Base-by-base conservation (phyloP, 768 basidiomycete species). In the Pleurotus tuoliensis region DNA sequence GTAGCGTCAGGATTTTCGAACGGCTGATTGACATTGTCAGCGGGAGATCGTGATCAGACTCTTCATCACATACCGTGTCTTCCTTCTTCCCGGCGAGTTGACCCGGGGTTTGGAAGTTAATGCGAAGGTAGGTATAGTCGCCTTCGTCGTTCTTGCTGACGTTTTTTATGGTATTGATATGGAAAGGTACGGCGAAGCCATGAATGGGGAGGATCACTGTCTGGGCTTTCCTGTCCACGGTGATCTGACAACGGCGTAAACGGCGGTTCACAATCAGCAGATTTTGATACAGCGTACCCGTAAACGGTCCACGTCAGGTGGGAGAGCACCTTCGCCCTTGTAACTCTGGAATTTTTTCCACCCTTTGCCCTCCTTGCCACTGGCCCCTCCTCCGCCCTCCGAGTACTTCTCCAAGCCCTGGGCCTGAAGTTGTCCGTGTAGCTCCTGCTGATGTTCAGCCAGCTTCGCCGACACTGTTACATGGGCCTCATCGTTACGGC, bases 31-130 rank as follows among this genome's bases (percentile, higher is more conserved):
- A 45, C 50, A 59, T 11, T 34, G 30, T 34, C 30, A 34, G 30
- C 30, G 30, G 30, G 30, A 34, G 30, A 34, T 34, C 30, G 9
- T 34, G 30, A 34, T 34, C 30, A 11, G 9, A 11, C 30, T 11
- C 30, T 34, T 34, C 30, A 34, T 34, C 30, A 34, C 72, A 64
- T 59, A 94, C 94, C 59, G 94, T 98, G 61, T 98, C 97, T 68
- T 99, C 97, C 73, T 99, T 98, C 77, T 96, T 98, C 24, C 97
- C 96, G 0, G 94, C 90, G 22, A 98, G 84, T 66, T 98, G 94
- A 48, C 97, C 97, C 9, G 97, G 97, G 0, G 96, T 97, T 70
- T 98, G 94, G 76, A 98, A 98, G 72, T 98, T 98, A 71, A 99
- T 94, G 2, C 97, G 85, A 54, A 99, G 80, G 64, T 92, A 93